phyloP scores from a whole-genome alignment of 2,329 filamentous ascomycete genomes.

The Trichoderma brevicompactum region DNA sequence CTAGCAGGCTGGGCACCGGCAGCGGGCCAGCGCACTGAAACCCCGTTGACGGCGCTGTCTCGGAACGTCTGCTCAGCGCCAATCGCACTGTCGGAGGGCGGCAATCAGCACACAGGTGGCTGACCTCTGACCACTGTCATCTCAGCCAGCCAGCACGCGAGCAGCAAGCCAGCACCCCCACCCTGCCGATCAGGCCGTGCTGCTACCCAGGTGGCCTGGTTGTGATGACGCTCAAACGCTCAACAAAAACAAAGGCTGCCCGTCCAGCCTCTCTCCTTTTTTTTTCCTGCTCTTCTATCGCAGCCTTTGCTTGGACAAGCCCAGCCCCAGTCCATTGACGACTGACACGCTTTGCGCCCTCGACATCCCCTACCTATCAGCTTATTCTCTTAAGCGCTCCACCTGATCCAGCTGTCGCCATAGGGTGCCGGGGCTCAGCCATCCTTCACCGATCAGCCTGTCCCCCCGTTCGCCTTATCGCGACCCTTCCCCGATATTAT shows the following conservation, averaged over 20 bases:
- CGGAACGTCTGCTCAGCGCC: conserved; percentile 8
- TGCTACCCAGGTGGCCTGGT: conserved; percentile 2
- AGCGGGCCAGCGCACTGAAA: conserved; percentile 19
- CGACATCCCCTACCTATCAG: conserved; percentile 1
- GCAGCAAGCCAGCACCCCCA: conserved; percentile 19
- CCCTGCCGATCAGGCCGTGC: conserved; percentile 22
- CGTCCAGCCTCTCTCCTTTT: conserved; percentile 9
- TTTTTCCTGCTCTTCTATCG: background rate
- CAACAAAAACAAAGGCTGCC: conserved; percentile 12
- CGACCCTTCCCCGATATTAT: conserved; percentile 20
- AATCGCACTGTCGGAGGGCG: conserved; percentile 6
- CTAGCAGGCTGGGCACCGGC: background rate
- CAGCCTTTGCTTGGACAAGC: background rate
- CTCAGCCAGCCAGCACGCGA: conserved; percentile 29
- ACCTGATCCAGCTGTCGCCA: conserved; percentile 13
- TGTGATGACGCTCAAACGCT: conserved; percentile 15
- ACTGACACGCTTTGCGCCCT: conserved; percentile 10
- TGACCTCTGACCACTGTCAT: conserved; percentile 27
- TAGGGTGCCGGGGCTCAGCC: conserved; percentile 1
- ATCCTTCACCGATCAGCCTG: conserved; percentile 17
- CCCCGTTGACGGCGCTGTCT: conserved; percentile 16
- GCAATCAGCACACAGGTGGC: conserved; percentile 12
- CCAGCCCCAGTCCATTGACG: conserved; percentile 21
- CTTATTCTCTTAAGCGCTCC: conserved; percentile 14
- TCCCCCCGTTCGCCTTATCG: conserved; percentile 23